Conservation (phyloP, 2,329 filamentous ascomycete genomes). For the Amauroascus niger region DNA sequence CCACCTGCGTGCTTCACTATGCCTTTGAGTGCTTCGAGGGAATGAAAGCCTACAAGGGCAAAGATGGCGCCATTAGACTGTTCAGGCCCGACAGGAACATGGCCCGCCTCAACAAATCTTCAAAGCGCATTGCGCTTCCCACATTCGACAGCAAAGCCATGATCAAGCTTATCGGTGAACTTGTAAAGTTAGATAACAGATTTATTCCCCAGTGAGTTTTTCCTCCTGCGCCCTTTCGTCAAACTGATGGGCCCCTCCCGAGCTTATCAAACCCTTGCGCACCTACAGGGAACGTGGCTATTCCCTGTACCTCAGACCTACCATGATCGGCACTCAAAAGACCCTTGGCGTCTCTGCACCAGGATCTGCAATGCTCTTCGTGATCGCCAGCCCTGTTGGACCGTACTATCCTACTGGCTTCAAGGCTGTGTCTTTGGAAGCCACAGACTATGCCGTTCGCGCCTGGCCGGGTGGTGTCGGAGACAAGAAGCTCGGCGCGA, state of each 20-base stretch:
- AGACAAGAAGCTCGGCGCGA: slow-evolving; percentile 96
- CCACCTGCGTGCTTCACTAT: slow-evolving; percentile 97
- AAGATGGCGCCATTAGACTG: slow-evolving; percentile 63
- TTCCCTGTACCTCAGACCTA: slow-evolving; percentile 89
- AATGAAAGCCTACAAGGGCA: slow-evolving; percentile 98
- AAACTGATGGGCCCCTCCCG: background rate
- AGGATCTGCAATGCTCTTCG: slow-evolving; percentile 79
- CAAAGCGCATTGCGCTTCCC: slow-evolving; percentile 82
- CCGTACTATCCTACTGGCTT: slow-evolving; percentile 98
- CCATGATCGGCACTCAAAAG: slow-evolving; percentile 92
- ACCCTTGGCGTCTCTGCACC: slow-evolving; percentile 90
- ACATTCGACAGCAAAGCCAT: slow-evolving; percentile 66
- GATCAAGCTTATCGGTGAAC: slow-evolving; percentile 69
- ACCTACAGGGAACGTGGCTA: slow-evolving; percentile 61
- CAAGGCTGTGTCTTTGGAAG: slow-evolving; percentile 92
- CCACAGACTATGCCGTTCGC: slow-evolving; percentile 90
- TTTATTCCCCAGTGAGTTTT: slow-evolving; percentile 73
- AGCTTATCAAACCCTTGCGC: background rate
- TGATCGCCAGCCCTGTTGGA: slow-evolving; percentile 92
- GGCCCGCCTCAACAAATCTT: slow-evolving; percentile 83
- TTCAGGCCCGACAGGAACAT: slow-evolving; percentile 97
- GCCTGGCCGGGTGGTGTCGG: slow-evolving; percentile 97
- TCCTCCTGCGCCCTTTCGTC: background rate
- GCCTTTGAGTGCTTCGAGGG: slow-evolving; percentile 97
- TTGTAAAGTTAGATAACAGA: slow-evolving; percentile 70